Evolutionary conservation across 2,329 filamentous ascomycete genomes (phyloP).

Genomic region (Decorospora gaudefroyi): DNA sequence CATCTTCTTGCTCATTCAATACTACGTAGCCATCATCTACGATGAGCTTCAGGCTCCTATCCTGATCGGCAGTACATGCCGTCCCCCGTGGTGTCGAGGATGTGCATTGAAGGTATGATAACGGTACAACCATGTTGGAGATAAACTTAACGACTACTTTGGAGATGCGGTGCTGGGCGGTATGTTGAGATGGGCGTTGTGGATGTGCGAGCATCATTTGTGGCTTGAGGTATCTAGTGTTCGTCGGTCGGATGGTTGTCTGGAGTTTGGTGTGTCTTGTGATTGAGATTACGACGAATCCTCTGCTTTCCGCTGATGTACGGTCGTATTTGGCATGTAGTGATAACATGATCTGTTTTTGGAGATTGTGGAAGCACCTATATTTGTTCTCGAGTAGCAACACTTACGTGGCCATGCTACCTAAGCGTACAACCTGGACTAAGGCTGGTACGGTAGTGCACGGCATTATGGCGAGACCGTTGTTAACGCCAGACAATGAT

Average conservation of each 20-base stretch:
- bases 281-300: no score
- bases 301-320: no score
- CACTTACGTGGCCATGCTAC: no score
- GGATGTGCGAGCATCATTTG: not conserved
- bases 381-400: no score
- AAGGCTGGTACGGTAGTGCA: no score
- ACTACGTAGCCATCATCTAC: slow-evolving; percentile 21
- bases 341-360: no score
- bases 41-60: slow-evolving; percentile 7
- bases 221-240: not conserved
- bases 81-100: slow-evolving; percentile 9
- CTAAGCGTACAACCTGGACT: no score
- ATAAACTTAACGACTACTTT: slow-evolving; percentile 19
- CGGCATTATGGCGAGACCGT: no score
- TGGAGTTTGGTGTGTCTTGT: slow-evolving; percentile 2
- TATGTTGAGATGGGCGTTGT: slow-evolving; percentile 1
- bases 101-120: slow-evolving; percentile 19
- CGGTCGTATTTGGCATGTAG: no score
- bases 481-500: no score
- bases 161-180: slow-evolving; percentile 16
- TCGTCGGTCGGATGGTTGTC: not conserved
- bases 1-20: slow-evolving; percentile 22
- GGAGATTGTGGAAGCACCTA: no score
- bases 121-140: slow-evolving; percentile 23
- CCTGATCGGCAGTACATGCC: not conserved